Conservation (phyloP, 108 stramenopile species). For the Aureococcus anophagefferens region DNA sequence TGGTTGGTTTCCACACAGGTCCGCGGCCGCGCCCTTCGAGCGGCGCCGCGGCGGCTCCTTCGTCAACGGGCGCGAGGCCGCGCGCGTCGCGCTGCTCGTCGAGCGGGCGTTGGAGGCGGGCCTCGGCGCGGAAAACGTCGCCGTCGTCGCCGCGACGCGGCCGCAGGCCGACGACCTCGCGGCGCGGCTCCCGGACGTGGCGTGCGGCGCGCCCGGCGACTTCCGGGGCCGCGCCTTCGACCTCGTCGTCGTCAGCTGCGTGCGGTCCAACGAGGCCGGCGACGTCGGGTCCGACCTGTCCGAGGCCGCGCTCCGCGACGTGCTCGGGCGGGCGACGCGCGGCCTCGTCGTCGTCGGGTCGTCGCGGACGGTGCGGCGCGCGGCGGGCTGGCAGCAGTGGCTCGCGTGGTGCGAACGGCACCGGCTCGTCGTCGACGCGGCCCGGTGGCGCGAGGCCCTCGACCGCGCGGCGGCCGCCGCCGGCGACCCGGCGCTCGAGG, state of each 20-base stretch:
- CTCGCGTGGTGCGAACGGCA: neutral
- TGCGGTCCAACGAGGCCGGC: conserved; percentile 79
- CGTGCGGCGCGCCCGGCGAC: conserved; percentile 35
- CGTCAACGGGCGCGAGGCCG: conserved; percentile 1
- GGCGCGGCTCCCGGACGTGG: neutral
- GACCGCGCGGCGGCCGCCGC: too few species aligned
- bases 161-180: too few species aligned
- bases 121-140: conserved; percentile 34
- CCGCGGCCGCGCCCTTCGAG: conserved; percentile 39
- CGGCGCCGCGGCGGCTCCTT: conserved; percentile 42
- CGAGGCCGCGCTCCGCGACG: conserved; percentile 89
- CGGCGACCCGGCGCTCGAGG: too few species aligned
- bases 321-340: conserved; percentile 77
- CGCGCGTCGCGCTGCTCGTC: too few species aligned
- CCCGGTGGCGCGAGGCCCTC: neutral
- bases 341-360: conserved; percentile 79
- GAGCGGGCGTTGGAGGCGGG: conserved; percentile 31
- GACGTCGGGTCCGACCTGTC: conserved; percentile 85
- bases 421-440: neutral
- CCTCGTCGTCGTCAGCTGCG: conserved; percentile 77
- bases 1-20: too few species aligned
- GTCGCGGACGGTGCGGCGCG: conserved; percentile 2
- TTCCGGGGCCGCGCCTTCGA: conserved; percentile 90
- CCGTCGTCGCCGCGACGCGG: neutral
- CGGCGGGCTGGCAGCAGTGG: conserved; percentile 1